Evolutionary conservation across 371 early-diverging fungal genomes (phyloP), one percentile per base, ranked within the genome.

Genomic region (Mortierella sp.): DNA sequence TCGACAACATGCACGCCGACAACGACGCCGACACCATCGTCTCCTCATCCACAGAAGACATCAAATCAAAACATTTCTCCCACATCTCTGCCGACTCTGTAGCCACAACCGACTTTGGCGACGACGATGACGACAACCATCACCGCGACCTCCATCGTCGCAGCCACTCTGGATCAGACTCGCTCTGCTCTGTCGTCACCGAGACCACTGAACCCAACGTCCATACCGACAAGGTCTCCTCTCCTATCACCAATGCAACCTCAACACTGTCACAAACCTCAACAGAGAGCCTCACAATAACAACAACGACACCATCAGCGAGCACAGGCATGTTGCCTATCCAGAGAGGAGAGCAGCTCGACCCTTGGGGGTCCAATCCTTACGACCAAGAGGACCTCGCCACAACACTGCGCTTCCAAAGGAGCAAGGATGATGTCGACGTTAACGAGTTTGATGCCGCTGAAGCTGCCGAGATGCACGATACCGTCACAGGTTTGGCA

Each of bases 291-390:
- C 60, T 60, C 60, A 60, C 35, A 60, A 32, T 60, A 60, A 60
- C 32, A 32, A 60, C 56, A 56, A 27, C 56, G 10, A 56, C 56
- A 14, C 51, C 51, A 5, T 18, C 38, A 16, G 24, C 38, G 79
- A 72, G 70, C 38, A 60, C 44, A 35, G 12, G 32, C 29, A 60
- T 75, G 68, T 55, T 77, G 56, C 71, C 76, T 29, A 74, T 84
- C 48, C 65, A 70, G 4, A 48, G 46, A 38, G 38, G 43, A 18
- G 27, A 44, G 24, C 46, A 60, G 27, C 24, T 85, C 48, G 82
- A 85, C 76, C 85, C 85, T 3, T 85, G 85, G 85, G 79, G 81
- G 3, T 75, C 82, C 3, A 85, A 81, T 44, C 75, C 85, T 54
- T 85, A 85, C 55, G 85, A 81, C 54, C 85, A 85, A 60, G 79